Conservation (phyloP, 768 basidiomycete species). For the Russula virescens region DNA sequence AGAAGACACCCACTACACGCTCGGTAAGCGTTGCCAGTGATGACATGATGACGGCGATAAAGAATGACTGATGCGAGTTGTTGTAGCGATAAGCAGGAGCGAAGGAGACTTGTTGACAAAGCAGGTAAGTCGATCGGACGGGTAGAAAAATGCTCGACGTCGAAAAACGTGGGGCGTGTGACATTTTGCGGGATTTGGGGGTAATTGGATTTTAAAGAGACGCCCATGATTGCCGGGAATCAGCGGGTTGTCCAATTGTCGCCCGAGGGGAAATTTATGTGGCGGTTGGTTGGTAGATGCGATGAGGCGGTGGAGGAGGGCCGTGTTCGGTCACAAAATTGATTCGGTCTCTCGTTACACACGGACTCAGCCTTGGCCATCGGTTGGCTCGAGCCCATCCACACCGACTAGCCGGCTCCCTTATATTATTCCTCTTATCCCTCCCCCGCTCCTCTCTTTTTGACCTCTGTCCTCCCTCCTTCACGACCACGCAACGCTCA, state of each 20-base stretch:
- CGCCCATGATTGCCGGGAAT: slow-evolving; percentile 19
- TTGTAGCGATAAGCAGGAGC: slow-evolving; percentile 5
- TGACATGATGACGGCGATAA: neutral
- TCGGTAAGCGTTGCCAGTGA: slow-evolving; percentile 6
- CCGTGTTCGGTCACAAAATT: slow-evolving; percentile 11
- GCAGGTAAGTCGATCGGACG: slow-evolving; percentile 22
- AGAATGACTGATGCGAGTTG: neutral
- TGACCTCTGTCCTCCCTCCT: slow-evolving; percentile 28
- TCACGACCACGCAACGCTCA: slow-evolving; percentile 32
- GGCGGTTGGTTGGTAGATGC: slow-evolving; percentile 3
- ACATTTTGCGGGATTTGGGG: slow-evolving; percentile 23
- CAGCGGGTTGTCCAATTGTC: slow-evolving; percentile 8
- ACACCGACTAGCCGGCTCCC: slow-evolving; percentile 26
- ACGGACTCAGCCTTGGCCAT: neutral
- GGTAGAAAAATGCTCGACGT: slow-evolving; percentile 29
- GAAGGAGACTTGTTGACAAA: neutral
- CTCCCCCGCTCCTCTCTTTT: slow-evolving; percentile 26
- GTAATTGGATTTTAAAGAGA: slow-evolving; percentile 12
- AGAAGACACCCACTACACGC: slow-evolving; percentile 7
- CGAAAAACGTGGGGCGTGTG: slow-evolving; percentile 42
- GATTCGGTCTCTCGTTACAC: slow-evolving; percentile 5
- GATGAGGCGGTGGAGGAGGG: neutral
- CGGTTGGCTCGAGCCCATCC: neutral
- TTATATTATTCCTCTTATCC: slow-evolving; percentile 32
- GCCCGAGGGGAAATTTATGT: slow-evolving; percentile 11